Evolutionary conservation across 176 grass and related monocot species (phyloP).

Genomic region (Juncus inflexus): DNA sequence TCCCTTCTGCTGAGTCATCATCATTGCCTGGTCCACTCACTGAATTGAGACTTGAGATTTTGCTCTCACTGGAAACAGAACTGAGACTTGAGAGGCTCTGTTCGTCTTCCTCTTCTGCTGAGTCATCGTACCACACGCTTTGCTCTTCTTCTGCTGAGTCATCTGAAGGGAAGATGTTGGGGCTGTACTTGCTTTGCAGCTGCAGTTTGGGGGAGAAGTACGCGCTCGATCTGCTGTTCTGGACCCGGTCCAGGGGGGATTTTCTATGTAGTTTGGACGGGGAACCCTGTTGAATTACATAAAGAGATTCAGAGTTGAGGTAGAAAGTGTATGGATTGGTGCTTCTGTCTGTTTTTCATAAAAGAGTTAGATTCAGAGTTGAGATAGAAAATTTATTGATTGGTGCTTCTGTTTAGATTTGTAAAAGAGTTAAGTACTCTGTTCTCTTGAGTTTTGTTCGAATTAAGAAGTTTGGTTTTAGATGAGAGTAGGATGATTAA

Average conservation of each 20-base stretch:
- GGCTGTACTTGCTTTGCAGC: constrained; percentile 13
- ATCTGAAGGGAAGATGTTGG: constrained; percentile 31
- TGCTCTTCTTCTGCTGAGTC: constrained; percentile 21
- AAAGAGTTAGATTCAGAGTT: background rate
- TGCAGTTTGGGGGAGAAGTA: constrained; percentile 16
- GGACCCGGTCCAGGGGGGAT: constrained; percentile 13
- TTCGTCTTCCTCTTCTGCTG: constrained; percentile 48
- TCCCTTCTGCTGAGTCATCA: constrained; percentile 34
- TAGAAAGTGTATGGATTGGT: too few species aligned
- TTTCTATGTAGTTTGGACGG: background rate
- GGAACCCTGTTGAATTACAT: constrained; percentile 4
- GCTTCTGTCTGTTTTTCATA: too few species aligned
- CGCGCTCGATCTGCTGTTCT: background rate
- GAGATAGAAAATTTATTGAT: background rate
- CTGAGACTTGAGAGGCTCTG: too few species aligned
- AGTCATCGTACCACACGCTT: constrained; percentile 63
- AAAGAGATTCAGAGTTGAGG: background rate
- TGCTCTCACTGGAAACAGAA: constrained; percentile 54
- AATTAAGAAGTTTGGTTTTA: too few species aligned
- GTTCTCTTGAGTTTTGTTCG: too few species aligned
- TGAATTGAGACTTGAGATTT: constrained; percentile 19
- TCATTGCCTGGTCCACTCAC: constrained; percentile 7
- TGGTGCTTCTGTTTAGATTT: background rate
- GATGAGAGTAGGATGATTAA: too few species aligned
- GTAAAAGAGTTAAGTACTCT: too few species aligned